Base-by-base conservation (phyloP, 108 stramenopile species). In the Nitzschia sp. region DNA sequence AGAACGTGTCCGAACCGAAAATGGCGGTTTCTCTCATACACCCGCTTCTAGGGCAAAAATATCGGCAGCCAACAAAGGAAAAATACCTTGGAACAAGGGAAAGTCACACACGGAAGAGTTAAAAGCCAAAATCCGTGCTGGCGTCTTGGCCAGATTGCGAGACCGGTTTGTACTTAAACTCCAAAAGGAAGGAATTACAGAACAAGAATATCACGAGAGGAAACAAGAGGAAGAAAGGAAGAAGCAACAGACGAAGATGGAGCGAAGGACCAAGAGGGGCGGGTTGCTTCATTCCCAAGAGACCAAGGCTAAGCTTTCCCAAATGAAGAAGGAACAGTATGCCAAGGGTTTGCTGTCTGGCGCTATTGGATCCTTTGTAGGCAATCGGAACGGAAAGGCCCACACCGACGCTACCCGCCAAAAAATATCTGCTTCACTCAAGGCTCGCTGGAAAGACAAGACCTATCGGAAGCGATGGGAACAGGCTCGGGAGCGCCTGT, bases 51-150 rank as follows among this genome's bases (percentile, higher is more conserved):
- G 72, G 41, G 87, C 89, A 25, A 93, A 93, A 76, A 93, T 93
- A 63, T 84, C 84, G 1, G 86, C 86, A 1, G 92, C 92, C 69
- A 93, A 93, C 74, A 88, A 86, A 67, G 92, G 92, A 11, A 93
- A 87, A 71, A 80, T 76, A 20, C 92, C 92, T 6, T 93, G 92
- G 92, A 93, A 93, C 72, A 93, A 90, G 67, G 92, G 92, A 10
- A 80, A 84, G 68, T 11, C 63, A 10, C 84, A 85, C 15, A 82
- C 89, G 11, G 80, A 83, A n/a, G 92, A 93, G 70, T 77, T 73
- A n/a, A 74, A 69, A 15, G 75, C 79, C 8, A 65, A 80, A 44
- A 93, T 93, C 53, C 85, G 89, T 10, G 89, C 84, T 48, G 92
- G 89, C 19, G 89, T 90, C 0, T 87, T 84, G 8, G 79, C 82